Evolutionary conservation across 2,329 filamentous ascomycete species (phyloP), one percentile per base, ranked within the genome.

Genomic region (Aurifilum marmelostoma): DNA sequence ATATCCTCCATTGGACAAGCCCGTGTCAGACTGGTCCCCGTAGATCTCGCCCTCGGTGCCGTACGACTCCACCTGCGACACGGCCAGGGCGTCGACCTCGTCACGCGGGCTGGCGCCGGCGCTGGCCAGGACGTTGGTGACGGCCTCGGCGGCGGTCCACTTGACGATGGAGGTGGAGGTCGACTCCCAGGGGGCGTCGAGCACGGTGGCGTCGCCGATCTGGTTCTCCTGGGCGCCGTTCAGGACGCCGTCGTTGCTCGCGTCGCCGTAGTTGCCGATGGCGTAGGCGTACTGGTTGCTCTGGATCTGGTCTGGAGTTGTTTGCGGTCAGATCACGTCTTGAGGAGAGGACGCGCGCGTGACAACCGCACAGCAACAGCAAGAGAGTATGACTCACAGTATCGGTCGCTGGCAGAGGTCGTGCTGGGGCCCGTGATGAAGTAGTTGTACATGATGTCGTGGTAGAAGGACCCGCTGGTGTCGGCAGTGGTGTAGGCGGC

Each of bases 371-470:
- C n/a, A n/a, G n/a, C n/a, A n/a, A n/a, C n/a, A n/a, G n/a, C n/a
- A n/a, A n/a, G n/a, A n/a, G n/a, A n/a, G n/a, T n/a, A n/a, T n/a
- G n/a, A 27, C 59, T 43, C 43, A 62, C 59, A 80, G 69, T 78
- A 83, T 67, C 83, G 81, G 39, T 76, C 76, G 54, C 78, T 73
- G 3, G 80, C 76, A 2, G 77, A 77, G 21, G 73, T 77, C 2
- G 80, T 83, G 58, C 76, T 79, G 0, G 81, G 81, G 0, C 82
- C 81, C 2, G 76, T 76, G 67, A 83, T 80, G 74, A 83, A 83
- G 73, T 83, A 82, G 70, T 83, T 83, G 37, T 79, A 79, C 32
- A 83, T 76, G 50, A 83, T 80, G 52, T 83, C 81, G 41, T 73
- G 72, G 1, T 67, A 67, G 37, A 73, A 73, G 12, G 39, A 54